Base-by-base conservation (phyloP, 129 eudicot species). In the Erigeron canadensis region DNA sequence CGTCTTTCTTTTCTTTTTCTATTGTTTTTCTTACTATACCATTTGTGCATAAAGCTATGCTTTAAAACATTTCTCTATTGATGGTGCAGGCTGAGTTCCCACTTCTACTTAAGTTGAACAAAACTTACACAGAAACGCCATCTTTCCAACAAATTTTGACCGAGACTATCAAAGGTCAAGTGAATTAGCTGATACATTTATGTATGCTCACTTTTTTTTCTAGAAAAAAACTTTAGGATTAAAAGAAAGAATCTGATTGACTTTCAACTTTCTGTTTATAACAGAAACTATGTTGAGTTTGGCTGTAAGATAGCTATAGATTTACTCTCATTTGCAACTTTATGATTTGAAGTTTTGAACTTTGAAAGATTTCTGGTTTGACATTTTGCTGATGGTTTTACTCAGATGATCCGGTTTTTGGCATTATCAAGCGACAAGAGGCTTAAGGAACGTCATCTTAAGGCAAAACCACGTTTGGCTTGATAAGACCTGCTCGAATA, bases 81-180 rank as follows among this genome's bases (percentile, higher is more conserved):
- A 16, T 69, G 54, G 43, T 53, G 85, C 86, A 88, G 97, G 71
- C 69, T 4, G 89, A 84, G 58, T 91, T 84, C 75, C 96, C 94
- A 18, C 67, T 83, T 23, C 74, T 91, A 28, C 76, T 72, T 7
- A 84, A 84, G 78, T 10, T 91, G 39, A 62, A 80, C 68, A 86
- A 84, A 73, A 75, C 89, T 22, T 91, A 91, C 86, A 67, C 23
- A 1, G 83, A 91, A 47, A 74, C 71, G 34, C 83, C 96, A 38
- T 90, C 88, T 59, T 88, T 91, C 53, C 81, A 67, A 71, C 67
- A 53, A 17, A 54, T 70, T 34, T 18, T 55, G 37, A 48, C n/a
- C 47, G 70, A 73, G 46, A 72, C 45, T 28, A 28, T 28, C 34
- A 1, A 2, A 28, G 34, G 34, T 28, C 34, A 28, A 28, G 34